Evolutionary conservation across 2,329 filamentous ascomycete species (phyloP).

Genomic region (Trichoderma polysporum): DNA sequence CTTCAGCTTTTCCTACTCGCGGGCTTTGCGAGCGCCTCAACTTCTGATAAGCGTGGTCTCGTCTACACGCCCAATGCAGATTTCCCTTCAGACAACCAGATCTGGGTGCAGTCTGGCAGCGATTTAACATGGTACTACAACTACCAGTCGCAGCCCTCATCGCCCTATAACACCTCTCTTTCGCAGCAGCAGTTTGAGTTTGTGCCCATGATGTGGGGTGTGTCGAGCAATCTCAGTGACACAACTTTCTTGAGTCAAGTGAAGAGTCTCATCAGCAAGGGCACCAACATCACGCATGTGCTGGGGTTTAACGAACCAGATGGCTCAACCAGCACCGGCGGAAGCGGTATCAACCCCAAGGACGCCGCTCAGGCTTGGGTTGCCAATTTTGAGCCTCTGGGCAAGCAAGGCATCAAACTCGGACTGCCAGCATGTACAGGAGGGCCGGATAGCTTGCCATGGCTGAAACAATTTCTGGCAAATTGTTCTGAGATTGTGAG

Average conservation of each 20-base stretch:
- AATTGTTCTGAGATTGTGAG: constrained; percentile 62
- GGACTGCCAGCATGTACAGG: constrained; percentile 72
- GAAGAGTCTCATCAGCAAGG: constrained; percentile 49
- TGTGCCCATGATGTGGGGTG: constrained; percentile 79
- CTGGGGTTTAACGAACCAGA: constrained; percentile 83
- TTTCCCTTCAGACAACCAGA: constrained; percentile 59
- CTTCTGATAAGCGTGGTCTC: constrained; percentile 67
- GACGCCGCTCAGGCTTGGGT: constrained; percentile 69
- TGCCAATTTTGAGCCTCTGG: constrained; percentile 67
- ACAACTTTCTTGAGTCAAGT: constrained; percentile 63
- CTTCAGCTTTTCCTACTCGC: constrained; percentile 25
- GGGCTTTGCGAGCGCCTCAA: constrained; percentile 29
- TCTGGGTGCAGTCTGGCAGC: constrained; percentile 59
- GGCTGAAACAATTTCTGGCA: constrained; percentile 65
- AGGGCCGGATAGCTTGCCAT: constrained; percentile 57
- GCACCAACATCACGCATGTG: constrained; percentile 63
- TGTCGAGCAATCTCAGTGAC: constrained; percentile 47
- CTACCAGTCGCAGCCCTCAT: constrained; percentile 60
- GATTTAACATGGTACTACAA: constrained; percentile 85
- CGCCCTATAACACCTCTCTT: constrained; percentile 45
- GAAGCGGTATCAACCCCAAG: constrained; percentile 59
- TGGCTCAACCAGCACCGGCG: constrained; percentile 53
- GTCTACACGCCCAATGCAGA: constrained; percentile 61
- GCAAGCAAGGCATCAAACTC: constrained; percentile 61
- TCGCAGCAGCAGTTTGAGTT: constrained; percentile 64